These are phyloP conservation scores for Exophiala dermatitidis DNA, from an alignment of 2,329 filamentous ascomycete genomes.

Conservation along the genomic window DNA sequence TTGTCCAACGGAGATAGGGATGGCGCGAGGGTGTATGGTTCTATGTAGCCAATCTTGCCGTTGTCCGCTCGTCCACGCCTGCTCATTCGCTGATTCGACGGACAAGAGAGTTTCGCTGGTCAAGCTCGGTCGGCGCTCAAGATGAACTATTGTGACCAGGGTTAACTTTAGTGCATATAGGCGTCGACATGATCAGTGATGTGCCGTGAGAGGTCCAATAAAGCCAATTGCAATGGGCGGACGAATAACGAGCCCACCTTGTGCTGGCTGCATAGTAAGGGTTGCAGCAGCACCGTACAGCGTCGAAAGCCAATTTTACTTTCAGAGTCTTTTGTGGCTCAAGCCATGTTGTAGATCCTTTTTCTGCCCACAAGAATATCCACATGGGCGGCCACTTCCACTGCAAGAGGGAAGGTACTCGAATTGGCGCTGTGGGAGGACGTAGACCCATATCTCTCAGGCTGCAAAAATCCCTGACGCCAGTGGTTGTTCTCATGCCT, in stretches of 20 bases:
- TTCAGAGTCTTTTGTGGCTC: neutral
- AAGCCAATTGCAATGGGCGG: neutral
- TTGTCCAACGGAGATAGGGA: neutral
- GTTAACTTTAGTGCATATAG: constrained; percentile 7
- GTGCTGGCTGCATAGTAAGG: too few relatives aligned
- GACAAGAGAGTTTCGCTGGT: neutral
- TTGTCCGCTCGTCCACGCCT: neutral
- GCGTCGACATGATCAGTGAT: constrained; percentile 7
- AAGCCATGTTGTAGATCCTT: constrained; percentile 14
- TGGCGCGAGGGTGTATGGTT: too few relatives aligned
- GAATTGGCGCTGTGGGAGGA: neutral
- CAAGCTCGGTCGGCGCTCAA: neutral
- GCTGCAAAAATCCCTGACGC: neutral
- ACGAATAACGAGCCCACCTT: neutral
- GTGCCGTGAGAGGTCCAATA: constrained; percentile 5
- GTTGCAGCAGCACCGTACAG: too few relatives aligned
- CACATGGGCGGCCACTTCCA: neutral
- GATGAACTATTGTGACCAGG: neutral
- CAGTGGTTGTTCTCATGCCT: constrained; percentile 1
- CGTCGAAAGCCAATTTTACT: neutral
- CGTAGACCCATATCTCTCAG: neutral
- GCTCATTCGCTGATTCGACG: neutral
- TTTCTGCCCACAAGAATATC: neutral
- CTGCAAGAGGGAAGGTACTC: neutral
- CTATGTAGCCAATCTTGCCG: too few relatives aligned